phyloP scores from a whole-genome alignment of 306 rosid genomes.

The Lathyrus sativus region DNA sequence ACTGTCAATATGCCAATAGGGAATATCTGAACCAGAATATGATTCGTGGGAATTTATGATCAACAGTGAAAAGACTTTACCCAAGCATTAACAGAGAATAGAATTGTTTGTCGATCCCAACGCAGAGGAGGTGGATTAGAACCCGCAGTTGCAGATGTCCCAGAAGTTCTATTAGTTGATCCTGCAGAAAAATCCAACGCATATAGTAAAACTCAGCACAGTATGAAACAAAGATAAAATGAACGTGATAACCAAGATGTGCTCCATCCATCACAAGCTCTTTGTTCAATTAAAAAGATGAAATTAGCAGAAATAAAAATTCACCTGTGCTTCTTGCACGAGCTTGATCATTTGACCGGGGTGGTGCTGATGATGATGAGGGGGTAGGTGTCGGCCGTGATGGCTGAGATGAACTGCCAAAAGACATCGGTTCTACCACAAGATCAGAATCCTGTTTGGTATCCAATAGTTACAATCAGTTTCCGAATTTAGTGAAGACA shows the following conservation, averaged over 20 bases:
- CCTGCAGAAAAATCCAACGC: conserved; percentile 50
- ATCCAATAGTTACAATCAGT: conserved; percentile 33
- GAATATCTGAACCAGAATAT: conserved; percentile 9
- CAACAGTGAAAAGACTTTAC: conserved; percentile 43
- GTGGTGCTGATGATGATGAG: conserved; percentile 44
- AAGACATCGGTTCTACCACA: conserved; percentile 73
- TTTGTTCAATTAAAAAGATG: background rate
- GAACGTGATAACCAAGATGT: conserved; percentile 13
- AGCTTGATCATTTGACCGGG: conserved; percentile 58
- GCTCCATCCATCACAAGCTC: conserved; percentile 19
- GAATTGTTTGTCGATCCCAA: conserved; percentile 88
- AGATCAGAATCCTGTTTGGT: conserved; percentile 75
- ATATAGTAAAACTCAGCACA: conserved; percentile 25
- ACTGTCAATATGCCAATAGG: conserved; percentile 3
- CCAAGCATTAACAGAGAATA: conserved; percentile 96
- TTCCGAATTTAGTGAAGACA: conserved; percentile 7
- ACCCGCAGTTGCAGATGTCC: conserved; percentile 60
- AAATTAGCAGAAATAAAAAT: conserved; percentile 24
- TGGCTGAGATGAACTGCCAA: conserved; percentile 65
- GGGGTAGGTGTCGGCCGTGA: conserved; percentile 57
- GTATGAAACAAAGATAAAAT: background rate
- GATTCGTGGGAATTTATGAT: conserved; percentile 1
- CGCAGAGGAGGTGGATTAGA: conserved; percentile 65
- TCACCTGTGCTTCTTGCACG: conserved; percentile 63
- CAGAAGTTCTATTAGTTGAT: conserved; percentile 68